Evolutionary conservation across 192 early-diverging fungal genomes (phyloP), one percentile per base, ranked within the genome.

Genomic region (Dispira simplex): DNA sequence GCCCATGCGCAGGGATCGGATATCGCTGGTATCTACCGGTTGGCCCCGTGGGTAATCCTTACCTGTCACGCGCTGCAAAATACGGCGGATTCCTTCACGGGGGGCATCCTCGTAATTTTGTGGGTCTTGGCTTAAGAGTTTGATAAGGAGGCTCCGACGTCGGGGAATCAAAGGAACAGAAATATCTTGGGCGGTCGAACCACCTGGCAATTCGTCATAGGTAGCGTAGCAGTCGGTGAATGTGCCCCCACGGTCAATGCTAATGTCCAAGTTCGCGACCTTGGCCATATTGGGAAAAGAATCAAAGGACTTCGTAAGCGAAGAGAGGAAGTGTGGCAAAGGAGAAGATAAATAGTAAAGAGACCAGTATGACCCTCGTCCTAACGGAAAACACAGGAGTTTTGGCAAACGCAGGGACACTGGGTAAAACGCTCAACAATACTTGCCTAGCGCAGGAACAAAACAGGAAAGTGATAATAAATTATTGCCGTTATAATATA

Each of bases 201-300:
- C 45, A 3, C 66, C 63, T n/a, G 69, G 65, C 16, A 74, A 73
- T 12, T 76, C 79, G 2, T 84, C 81, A 39, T 84, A 73, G 54
- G 84, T 87, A 2, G 83, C 92, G 53, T 92, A 86, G 73, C 90
- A 93, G 77, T 98, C 95, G 1, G 95, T 96, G 72, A 98, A 96
- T 8, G 95, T 98, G 21, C 95, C 95, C 14, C 95, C 95, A 44
- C 95, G 80, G 72, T 97, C 94, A 58, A 96, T 91, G 75, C 85
- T 87, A 55, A 91, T 81, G 2, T 68, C 68, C 6, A 73, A 44
- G 23, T 70, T 68, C 14, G 46, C 16, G 5, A 32, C 48, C 4
- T 51, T 20, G 63, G 63, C 46, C 59, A 62, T 62, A 49, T 3
- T 49, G 48, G 48, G 48, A 8, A 16, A 49, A 49, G 3, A 21